Evolutionary conservation across 202 grass and related monocot species (phyloP), one percentile per base, ranked within the genome.

Genomic region (Schoenoplectus tabernaemontani): DNA sequence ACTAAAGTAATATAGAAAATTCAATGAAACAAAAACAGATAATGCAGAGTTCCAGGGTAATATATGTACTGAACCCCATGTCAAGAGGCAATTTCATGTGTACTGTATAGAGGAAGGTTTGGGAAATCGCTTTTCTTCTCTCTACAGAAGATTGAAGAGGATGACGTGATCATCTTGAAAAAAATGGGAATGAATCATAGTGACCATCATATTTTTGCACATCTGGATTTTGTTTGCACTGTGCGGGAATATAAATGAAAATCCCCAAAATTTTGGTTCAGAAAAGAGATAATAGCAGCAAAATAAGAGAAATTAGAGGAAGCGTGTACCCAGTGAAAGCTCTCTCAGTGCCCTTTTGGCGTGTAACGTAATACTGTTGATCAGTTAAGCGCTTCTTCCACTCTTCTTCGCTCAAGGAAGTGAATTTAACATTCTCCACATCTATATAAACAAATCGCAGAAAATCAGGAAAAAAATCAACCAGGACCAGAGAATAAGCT

Each of bases 271-370:
- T 41, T 22, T 67, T 1, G n/a, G 33, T 13, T 61, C 64, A 74
- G 38, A 82, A 33, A 57, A 1, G 17, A 39, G 54, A 47, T 62
- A 65, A n/a, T 7, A 64, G 15, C 17, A 37, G 3, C n/a, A n/a
- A n/a, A n/a, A n/a, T n/a, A n/a, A n/a, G n/a, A n/a, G n/a, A n/a
- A n/a, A n/a, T n/a, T n/a, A n/a, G n/a, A n/a, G n/a, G n/a, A n/a
- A n/a, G n/a, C n/a, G n/a, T 4, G 2, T 91, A 97, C 93, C 93
- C 93, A 63, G 89, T 97, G 66, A 93, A 97, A 77, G 93, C 85
- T 67, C 91, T 93, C 70, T 97, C 93, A 32, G 93, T 97, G 26
- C 89, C 93, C 85, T 97, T 97, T 30, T 91, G 78, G 22, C 87
- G 85, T 83, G 91, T 90, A 46, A 97, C 79, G 4, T 88, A 91